Base-by-base conservation (phyloP, 2,329 filamentous ascomycete genomes). In the Daldinia sp. region DNA sequence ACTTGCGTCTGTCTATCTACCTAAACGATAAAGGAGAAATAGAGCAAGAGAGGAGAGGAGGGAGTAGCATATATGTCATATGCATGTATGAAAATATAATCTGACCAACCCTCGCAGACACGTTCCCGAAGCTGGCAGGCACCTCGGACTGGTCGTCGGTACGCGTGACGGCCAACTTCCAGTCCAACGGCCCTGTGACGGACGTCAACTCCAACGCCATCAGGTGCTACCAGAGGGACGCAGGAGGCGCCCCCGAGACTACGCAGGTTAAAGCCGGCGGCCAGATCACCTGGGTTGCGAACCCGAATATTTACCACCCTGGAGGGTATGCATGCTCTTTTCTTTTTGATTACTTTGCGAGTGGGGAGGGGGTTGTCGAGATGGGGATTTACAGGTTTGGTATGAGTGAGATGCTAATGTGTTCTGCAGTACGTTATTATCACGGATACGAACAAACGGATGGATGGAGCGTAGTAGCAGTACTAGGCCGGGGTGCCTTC, bases 161-260 rank as follows among this genome's bases (percentile, higher is more conserved):
- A 45, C 77, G 80, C 41, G 74, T 77, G 68, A 81, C 80, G 32
- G 76, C 78, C 54, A 81, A 82, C 73, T 79, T 77, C 66, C 79
- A 80, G 68, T 76, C 71, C 56, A 80, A 80, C 68, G 74, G 73
- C 9, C 79, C 79, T 19, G 78, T 81, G 7, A 76, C 74, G 1
- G 77, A 79, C 56, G 78, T 81, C 21, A 75, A 63, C 17, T 78
- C 75, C 21, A 49, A 74, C 0, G 73, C 75, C 37, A 80, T 81
- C 74, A 78, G 78, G 11, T 81, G 79, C 73, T 81, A 78, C 72
- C 72, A 81, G 70, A 66, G 58, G 8, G 66, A 61, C 7, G 50
- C 71, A 0, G 78, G 77, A 54, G 70, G 69, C 25, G 76, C 78
- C 0, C 71, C 76, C 5, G 69, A 74, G 49, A 79, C 75, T 29